Evolutionary conservation across 73 alveolate species (phyloP).

Genomic region (Tetrahymena malaccensis): DNA sequence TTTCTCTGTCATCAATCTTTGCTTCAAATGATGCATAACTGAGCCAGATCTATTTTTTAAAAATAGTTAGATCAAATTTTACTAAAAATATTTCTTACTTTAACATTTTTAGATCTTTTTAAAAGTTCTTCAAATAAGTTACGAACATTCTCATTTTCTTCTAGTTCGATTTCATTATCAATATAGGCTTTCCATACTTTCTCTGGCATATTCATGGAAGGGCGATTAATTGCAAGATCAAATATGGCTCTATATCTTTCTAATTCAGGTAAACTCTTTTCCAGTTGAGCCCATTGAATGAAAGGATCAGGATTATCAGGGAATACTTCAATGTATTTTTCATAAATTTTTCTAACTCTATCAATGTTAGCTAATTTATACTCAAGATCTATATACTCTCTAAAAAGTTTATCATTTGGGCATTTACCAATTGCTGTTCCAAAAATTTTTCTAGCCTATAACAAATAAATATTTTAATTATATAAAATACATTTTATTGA

Average conservation of each 20-base stretch:
- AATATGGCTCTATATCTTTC: constrained; percentile 75
- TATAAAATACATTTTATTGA: no score
- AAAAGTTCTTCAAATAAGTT: constrained; percentile 54
- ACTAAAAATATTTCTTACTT: neutral
- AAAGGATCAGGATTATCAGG: constrained; percentile 76
- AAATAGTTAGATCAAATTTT: neutral
- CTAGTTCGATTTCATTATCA: constrained; percentile 58
- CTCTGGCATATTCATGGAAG: constrained; percentile 75
- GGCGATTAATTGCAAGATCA: constrained; percentile 56
- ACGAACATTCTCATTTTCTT: constrained; percentile 56
- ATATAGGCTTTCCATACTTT: constrained; percentile 76
- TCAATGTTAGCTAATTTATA: constrained; percentile 81
- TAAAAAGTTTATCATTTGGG: constrained; percentile 74
- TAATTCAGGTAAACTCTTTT: constrained; percentile 70
- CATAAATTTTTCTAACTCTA: constrained; percentile 73
- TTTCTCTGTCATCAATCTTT: constrained; percentile 40
- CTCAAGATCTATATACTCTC: constrained; percentile 81
- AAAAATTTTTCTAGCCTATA: constrained; percentile 74
- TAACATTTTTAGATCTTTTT: constrained; percentile 68
- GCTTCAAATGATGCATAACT: constrained; percentile 70
- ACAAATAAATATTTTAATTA: neutral
- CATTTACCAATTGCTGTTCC: constrained; percentile 91
- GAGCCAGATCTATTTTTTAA: constrained; percentile 58
- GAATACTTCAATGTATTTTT: constrained; percentile 67
- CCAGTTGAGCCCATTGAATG: constrained; percentile 84